Conservation (phyloP, 257 asterid genomes). For the Nicotiana noctiflora region DNA sequence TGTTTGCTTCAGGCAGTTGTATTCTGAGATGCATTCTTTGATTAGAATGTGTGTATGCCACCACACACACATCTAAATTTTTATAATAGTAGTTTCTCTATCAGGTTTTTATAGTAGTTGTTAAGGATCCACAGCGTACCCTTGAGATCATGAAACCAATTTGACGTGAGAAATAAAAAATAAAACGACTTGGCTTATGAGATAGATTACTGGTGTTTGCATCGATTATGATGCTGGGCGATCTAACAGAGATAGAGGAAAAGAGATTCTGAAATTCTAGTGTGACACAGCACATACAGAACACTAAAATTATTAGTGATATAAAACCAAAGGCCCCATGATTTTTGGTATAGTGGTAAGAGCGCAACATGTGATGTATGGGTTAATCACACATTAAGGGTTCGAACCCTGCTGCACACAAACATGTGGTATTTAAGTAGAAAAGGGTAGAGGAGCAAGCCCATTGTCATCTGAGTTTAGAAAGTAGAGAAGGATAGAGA, state of each 20-base stretch:
- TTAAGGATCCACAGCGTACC: not conserved
- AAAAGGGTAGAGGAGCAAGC: too few relatives aligned
- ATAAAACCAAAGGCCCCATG: too few relatives aligned
- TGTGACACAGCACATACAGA: too few relatives aligned
- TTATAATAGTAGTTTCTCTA: not conserved
- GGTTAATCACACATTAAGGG: too few relatives aligned
- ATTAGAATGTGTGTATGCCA: not conserved
- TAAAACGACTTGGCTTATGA: not conserved
- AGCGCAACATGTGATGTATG: too few relatives aligned
- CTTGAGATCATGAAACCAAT: not conserved
- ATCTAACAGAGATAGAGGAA: not conserved
- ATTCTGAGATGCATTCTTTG: too few relatives aligned
- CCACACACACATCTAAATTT: not conserved
- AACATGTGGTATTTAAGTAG: too few relatives aligned
- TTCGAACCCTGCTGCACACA: too few relatives aligned
- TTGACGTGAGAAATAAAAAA: not conserved
- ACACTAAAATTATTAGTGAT: not conserved
- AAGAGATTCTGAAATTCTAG: not conserved
- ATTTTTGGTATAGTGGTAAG: too few relatives aligned
- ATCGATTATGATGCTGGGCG: not conserved
- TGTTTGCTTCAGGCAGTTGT: not conserved
- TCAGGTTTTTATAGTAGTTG: not conserved
- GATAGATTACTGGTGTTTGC: not conserved
- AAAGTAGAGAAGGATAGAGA: too few relatives aligned
- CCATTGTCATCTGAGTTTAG: too few relatives aligned